Percentiles rank a stretch among this genome's conserved stretches.
phyloP scores from a whole-genome alignment of 2,329 filamentous ascomycete genomes.

The Neonectria ditissima region DNA sequence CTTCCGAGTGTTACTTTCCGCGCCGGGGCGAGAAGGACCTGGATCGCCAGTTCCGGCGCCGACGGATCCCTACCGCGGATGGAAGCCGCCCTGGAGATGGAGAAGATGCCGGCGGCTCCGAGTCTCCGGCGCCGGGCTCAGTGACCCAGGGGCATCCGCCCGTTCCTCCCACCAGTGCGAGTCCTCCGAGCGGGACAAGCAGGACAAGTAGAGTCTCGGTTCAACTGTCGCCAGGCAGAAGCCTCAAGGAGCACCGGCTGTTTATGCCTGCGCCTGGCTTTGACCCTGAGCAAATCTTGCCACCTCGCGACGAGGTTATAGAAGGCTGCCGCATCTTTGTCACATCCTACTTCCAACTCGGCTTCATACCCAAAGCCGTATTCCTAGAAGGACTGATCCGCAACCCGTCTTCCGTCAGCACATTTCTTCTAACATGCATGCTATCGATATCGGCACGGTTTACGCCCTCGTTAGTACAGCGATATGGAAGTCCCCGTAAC shows the following conservation, averaged over 20 bases:
- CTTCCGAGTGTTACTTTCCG: conserved; percentile 37
- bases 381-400: conserved; percentile 46
- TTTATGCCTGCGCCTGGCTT: conserved; percentile 9
- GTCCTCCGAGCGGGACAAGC: neutral
- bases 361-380: conserved; percentile 48
- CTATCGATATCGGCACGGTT: conserved; percentile 48
- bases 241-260: neutral
- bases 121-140: neutral
- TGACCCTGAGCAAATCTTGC: conserved; percentile 26
- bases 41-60: conserved; percentile 36
- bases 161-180: neutral
- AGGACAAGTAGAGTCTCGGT: neutral
- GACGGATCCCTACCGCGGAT: conserved; percentile 3
- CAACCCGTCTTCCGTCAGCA: conserved; percentile 37
- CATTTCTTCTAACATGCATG: conserved; percentile 47
- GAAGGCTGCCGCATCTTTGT: conserved; percentile 45
- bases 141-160: neutral
- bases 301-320: conserved; percentile 45
- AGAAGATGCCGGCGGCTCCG: neutral
- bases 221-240: neutral
- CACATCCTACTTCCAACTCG: conserved; percentile 49
- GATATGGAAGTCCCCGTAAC: conserved; percentile 39
- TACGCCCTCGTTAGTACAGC: conserved; percentile 42
- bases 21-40: conserved; percentile 36
- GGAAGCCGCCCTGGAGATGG: neutral